Evolutionary conservation across 2,329 filamentous ascomycete species (phyloP), one percentile per base, ranked within the genome.

Genomic region (Arthrinium phaeospermum): DNA sequence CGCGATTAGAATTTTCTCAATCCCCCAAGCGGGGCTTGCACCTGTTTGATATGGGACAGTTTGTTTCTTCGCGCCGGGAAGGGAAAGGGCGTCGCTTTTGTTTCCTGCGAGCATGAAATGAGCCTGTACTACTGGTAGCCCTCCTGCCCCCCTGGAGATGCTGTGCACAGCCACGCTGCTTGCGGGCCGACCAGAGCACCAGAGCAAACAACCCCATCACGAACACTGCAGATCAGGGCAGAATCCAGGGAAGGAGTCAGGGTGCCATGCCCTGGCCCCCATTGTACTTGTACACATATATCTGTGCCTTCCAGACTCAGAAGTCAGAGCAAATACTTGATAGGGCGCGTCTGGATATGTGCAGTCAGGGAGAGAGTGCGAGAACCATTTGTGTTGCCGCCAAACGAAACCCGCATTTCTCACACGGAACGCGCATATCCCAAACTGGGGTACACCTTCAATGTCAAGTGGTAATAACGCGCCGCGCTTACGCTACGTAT

Each of bases 161-260:
- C 19, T 41, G 46, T 64, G 34, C 57, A 41, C 34, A n/a, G 57
- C 57, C 57, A 41, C 57, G 34, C 57, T 64, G 34, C 30, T 61
- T 64, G 57, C 57, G 57, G 57, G 57, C 57, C 34, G 57, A 41
- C 41, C 57, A 64, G 34, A 64, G 34, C 57, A 41, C 41, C 57
- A 64, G 34, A 64, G 34, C 57, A 64, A 64, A 64, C 57, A 64
- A 64, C 57, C 34, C 57, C 57, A 64, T 64, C 34, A 41, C 57
- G 30, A 41, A 64, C 57, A 64, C 57, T n/a, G 57, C 34, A 37
- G 57, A 64, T 41, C 57, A 64, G 57, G 34, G 34, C 57, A 64
- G 57, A n/a, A 64, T 64, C 34, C 57, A 37, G 34, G 30, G 34
- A 12, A 12, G 27, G 10, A 24, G 22, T n/a, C 22, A 19, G 34